Evolutionary conservation across 1,284 basidiomycete genomes (phyloP).

Genomic region (Gymnopus androsaceus): DNA sequence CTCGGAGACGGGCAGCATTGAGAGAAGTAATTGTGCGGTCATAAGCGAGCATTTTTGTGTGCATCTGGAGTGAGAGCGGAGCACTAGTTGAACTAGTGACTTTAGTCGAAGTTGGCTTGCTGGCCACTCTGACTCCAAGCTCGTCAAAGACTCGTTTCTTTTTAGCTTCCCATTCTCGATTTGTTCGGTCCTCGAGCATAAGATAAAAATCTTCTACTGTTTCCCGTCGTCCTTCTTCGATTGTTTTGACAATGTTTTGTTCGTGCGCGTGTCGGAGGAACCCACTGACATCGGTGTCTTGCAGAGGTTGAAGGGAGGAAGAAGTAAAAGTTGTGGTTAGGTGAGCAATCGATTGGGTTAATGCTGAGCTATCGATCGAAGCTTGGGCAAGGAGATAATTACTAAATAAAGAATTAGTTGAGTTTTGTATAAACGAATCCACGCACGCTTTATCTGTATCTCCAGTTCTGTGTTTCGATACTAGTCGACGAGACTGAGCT

Average conservation of each 20-base stretch:
- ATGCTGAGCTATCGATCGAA: slow-evolving; percentile 82
- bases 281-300: no score
- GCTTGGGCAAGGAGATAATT: slow-evolving; percentile 88
- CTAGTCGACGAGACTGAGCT: slow-evolving; percentile 80
- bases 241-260: slow-evolving; percentile 90
- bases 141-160: slow-evolving; percentile 92
- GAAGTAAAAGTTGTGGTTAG: slow-evolving; percentile 83
- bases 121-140: slow-evolving; percentile 59
- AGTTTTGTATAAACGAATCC: not conserved
- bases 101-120: not conserved
- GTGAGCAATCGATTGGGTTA: slow-evolving; percentile 79
- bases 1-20: slow-evolving; percentile 72
- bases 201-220: slow-evolving; percentile 87
- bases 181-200: slow-evolving; percentile 73
- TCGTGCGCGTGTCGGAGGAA: slow-evolving; percentile 92
- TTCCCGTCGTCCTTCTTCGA: slow-evolving; percentile 86
- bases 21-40: slow-evolving; percentile 77
- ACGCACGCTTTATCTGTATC: slow-evolving; percentile 78
- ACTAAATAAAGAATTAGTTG: slow-evolving; percentile 3
- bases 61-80: slow-evolving; percentile 71
- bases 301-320: no score
- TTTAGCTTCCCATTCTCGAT: slow-evolving; percentile 86
- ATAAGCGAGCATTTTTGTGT: slow-evolving; percentile 95
- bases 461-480: slow-evolving; percentile 65
- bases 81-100: not conserved